Evolutionary conservation across 305 asterid species (phyloP).

Genomic region (Rubia tinctorum): DNA sequence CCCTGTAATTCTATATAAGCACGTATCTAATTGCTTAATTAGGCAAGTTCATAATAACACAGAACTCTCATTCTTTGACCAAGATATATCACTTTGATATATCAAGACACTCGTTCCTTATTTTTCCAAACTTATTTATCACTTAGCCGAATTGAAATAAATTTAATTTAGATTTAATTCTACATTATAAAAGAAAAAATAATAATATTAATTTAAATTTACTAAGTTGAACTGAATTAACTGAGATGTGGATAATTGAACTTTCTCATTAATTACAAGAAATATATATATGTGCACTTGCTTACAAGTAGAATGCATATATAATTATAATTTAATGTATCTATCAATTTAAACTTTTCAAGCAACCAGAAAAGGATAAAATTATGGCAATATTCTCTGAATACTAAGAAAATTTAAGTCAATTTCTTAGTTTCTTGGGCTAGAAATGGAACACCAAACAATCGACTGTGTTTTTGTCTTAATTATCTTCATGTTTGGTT

Average conservation of each 20-base stretch:
- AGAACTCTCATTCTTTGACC: not conserved
- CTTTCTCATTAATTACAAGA: too few species aligned
- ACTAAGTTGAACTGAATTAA: too few species aligned
- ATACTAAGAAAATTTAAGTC: not conserved
- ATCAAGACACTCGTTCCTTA: too few species aligned
- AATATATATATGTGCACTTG: too few species aligned
- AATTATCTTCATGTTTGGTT: not conserved
- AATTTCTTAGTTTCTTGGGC: not conserved
- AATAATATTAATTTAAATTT: too few species aligned
- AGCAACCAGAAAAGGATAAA: not conserved
- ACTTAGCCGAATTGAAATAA: too few species aligned
- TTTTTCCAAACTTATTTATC: too few species aligned
- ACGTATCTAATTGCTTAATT: not conserved
- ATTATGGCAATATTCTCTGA: not conserved
- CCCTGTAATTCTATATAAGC: not conserved
- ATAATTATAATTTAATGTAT: not conserved
- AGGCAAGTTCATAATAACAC: not conserved
- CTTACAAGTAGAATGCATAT: not conserved
- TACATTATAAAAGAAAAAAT: too few species aligned
- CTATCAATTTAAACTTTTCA: conserved; percentile 5
- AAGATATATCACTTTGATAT: too few species aligned
- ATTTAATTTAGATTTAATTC: too few species aligned
- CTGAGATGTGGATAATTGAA: too few species aligned
- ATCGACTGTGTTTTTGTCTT: not conserved
- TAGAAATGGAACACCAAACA: not conserved